Conservation (phyloP, 441 rosid species). For the Populus hybrid region DNA sequence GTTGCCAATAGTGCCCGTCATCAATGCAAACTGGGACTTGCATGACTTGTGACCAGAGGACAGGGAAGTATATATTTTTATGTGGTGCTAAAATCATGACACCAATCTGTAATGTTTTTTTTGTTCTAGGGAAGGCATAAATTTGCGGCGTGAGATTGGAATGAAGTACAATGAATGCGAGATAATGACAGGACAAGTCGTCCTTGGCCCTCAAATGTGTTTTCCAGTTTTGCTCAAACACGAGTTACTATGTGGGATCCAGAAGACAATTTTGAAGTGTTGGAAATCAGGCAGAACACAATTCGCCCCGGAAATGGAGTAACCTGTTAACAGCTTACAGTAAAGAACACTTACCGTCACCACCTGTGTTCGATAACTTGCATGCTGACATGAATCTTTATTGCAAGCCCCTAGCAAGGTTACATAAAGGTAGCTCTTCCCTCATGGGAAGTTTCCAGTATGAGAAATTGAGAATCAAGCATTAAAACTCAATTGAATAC, state of each 20-base stretch:
- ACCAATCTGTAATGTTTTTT: neutral
- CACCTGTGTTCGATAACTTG: too few relatives aligned
- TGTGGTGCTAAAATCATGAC: neutral
- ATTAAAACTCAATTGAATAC: neutral
- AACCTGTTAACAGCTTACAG: too few relatives aligned
- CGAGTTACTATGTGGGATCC: too few relatives aligned
- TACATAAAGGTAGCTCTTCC: neutral
- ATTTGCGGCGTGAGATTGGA: neutral
- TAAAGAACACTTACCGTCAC: too few relatives aligned
- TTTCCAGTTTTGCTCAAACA: too few relatives aligned
- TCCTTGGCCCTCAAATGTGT: too few relatives aligned
- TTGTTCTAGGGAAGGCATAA: neutral
- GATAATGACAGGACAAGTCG: neutral
- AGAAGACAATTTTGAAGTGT: too few relatives aligned
- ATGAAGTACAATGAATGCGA: neutral
- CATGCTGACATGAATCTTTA: too few relatives aligned
- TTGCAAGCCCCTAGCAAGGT: neutral
- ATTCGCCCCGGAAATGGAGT: too few relatives aligned
- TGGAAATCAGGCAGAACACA: too few relatives aligned
- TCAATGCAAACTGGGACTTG: neutral
- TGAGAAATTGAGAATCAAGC: neutral
- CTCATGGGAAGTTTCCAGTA: neutral
- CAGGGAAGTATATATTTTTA: neutral
- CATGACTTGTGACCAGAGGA: neutral
- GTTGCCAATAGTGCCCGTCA: neutral